Base-by-base conservation (phyloP, 306 rosid genomes). In the Trifolium repens region DNA sequence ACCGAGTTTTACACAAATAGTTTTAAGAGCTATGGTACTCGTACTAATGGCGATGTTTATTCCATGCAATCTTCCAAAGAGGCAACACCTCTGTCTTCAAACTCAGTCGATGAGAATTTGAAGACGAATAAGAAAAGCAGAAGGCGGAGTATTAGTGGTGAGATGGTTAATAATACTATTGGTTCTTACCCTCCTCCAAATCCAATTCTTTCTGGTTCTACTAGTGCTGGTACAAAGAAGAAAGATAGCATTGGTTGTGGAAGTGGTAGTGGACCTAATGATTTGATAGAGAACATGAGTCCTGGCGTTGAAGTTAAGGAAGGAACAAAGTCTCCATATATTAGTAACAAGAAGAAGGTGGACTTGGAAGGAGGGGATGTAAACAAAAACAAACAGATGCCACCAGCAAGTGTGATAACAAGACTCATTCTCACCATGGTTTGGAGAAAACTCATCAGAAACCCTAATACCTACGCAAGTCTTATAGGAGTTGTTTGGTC, bases 371-470 rank as follows among this genome's bases (percentile, higher is more conserved):
- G 73, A 30, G 87, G 75, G 3, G 87, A 73, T 15, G 80, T 39
- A 44, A 70, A 71, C 44, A 88, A 84, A 81, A 90, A 89, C 61
- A 91, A 85, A 34, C 52, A 40, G 30, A 91, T 93, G 98, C 98
- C 98, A 61, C 93, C 96, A 0, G 87, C 96, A 6, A 88, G 90
- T 79, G 96, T 93, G 16, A 93, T 93, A 91, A 91, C 96, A 58
- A 91, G 96, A 60, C 96, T 93, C 26, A 89, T 93, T 30, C 89
- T 93, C 61, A 82, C 89, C 80, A 91, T 93, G 98, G 98, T 91
- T 43, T 89, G 98, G 96, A 89, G 98, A 74, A 93, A 93, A 81
- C 98, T 93, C 69, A 93, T 93, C 2, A 72, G 98, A 83, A 93
- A 93, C 75, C 96, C 98, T 71, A 93, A 89, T 70, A 93, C 98